These are phyloP conservation scores for Penicillium robsamsonii DNA, from an alignment of 495 filamentous ascomycete species.

Conservation along the genomic window DNA sequence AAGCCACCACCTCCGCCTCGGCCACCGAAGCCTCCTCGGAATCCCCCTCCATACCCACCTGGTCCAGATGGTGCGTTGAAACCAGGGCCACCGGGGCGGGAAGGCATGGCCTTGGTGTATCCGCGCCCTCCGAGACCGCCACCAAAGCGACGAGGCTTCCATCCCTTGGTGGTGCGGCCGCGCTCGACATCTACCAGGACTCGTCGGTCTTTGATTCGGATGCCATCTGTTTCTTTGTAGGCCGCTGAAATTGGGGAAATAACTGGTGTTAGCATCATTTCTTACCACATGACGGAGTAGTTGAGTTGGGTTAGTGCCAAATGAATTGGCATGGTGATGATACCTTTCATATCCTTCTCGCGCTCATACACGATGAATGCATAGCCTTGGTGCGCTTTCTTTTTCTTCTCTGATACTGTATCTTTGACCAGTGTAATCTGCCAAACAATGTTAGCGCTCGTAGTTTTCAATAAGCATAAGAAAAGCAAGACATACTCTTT, in stretches of 20 bases:
- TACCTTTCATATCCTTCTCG: constrained; percentile 99
- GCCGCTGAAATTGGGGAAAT: constrained; percentile 52
- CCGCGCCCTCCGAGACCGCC: constrained; percentile 90
- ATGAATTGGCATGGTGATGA: constrained; percentile 24
- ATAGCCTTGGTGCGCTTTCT: constrained; percentile 87
- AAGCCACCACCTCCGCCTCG: constrained; percentile 38
- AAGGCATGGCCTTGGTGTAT: constrained; percentile 80
- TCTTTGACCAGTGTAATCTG: constrained; percentile 83
- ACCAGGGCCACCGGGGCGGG: constrained; percentile 63
- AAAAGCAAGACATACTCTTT: constrained; percentile 58
- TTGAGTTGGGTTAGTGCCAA: constrained; percentile 1
- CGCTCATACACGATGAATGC: constrained; percentile 96
- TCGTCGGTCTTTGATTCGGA: constrained; percentile 86
- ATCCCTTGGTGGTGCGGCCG: constrained; percentile 89
- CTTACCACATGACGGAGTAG: constrained; percentile 17
- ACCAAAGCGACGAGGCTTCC: constrained; percentile 89
- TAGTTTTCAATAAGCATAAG: background rate
- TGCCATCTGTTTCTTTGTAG: constrained; percentile 86
- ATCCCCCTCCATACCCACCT: constrained; percentile 64
- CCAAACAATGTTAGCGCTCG: constrained; percentile 15
- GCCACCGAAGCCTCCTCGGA: constrained; percentile 57
- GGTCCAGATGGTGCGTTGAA: constrained; percentile 65
- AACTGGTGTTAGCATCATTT: constrained; percentile 35
- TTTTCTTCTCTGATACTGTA: constrained; percentile 69
- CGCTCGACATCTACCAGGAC: constrained; percentile 96